Base-by-base conservation (phyloP, 148 eudicot genomes). In the Amaranthus palmeri region DNA sequence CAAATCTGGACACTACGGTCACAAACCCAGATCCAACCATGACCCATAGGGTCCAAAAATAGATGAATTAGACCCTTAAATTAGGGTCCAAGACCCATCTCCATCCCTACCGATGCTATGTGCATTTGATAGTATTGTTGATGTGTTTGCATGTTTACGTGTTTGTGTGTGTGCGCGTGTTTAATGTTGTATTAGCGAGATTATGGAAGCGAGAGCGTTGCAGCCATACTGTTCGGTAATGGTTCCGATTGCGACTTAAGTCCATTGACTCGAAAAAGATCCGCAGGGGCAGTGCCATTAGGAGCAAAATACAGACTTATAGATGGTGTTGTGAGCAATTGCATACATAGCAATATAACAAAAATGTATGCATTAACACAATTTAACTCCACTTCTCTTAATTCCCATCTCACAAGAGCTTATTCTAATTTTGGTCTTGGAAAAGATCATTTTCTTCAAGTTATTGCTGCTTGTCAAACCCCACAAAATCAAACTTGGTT, bases 251-350 rank as follows among this genome's bases (percentile, higher is more conserved):
- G 84, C 40, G 70, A 69, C 45, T 83, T 92, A 14, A 85, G 84
- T 67, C 92, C 97, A 15, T 70, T 92, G 82, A 92, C 90, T 52
- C 86, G 85, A 82, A 79, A 88, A 75, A 81, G 97, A 80, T 83
- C 96, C 36, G 88, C 88, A 51, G 91, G 86, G 7, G 96, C 96
- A 5, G 74, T 92, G 57, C 96, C 97, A 1, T 73, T 92, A 25
- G 89, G 85, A 52, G 96, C 87, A 74, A 92, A 85, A 59, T 90
- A 86, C 69, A 81, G 97, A 64, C 84, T 92, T 5, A 80, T 92
- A 18, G 97, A 92, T 79, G 91, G 81, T 67, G 92, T 86, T 61
- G 83, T 90, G 10, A 92, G 91, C 88, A 92, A 92, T 81, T 92
- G 97, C 80, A 90, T 92, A 55, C 82, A 88, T 62, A 92, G 92